Base-by-base conservation (phyloP, 352 stramenopile genomes). In the Globisporangium polare region DNA sequence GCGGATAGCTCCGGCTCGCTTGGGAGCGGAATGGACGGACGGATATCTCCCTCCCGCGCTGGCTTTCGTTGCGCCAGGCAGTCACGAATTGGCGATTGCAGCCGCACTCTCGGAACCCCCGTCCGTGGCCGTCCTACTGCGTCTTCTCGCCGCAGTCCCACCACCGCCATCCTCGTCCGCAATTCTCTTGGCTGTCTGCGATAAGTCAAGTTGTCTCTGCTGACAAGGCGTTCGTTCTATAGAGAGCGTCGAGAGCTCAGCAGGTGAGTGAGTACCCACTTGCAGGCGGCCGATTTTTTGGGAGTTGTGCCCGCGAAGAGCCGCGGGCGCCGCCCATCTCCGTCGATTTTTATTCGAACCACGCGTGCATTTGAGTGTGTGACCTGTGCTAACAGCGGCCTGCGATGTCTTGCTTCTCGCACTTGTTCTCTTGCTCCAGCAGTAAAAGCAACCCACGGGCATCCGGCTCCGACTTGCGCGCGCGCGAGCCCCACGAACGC, bases 211-310 rank as follows among this genome's bases (percentile, higher is more conserved):
- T 4, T 33, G 53, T 18, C 22, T 46, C 37, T 60, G 41, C 31
- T 27, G 18, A 41, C 49, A 26, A 41, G 26, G 39, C 31, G 26
- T 55, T 55, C 24, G 6, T 45, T 8, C 5, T 46, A 42, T 41
- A 42, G 27, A 41, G 27, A 1, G n/a, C 18, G 2, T 1, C 3
- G 7, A 8, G 29, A 56, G 29, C 50, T 43, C 29, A 43, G 50
- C 29, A 56, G 50, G 50, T 56, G 50, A 39, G 49, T 55, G 18
- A 29, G 27, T 56, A 60, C 54, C 54, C 54, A 60, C 39, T 27
- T 60, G 39, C 39, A 27, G 33, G 27, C 53, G 54, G 24, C 39
- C 53, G 54, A 60, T 52, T 60, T 60, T 52, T 60, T 51, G 12
- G 18, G n/a, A 1, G 15, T 51, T 41, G 17, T 60, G 54, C 54